Percentiles rank a stretch among this genome's conserved stretches.
Conservation (phyloP, 768 basidiomycete species). For the Podaxis sp. region DNA sequence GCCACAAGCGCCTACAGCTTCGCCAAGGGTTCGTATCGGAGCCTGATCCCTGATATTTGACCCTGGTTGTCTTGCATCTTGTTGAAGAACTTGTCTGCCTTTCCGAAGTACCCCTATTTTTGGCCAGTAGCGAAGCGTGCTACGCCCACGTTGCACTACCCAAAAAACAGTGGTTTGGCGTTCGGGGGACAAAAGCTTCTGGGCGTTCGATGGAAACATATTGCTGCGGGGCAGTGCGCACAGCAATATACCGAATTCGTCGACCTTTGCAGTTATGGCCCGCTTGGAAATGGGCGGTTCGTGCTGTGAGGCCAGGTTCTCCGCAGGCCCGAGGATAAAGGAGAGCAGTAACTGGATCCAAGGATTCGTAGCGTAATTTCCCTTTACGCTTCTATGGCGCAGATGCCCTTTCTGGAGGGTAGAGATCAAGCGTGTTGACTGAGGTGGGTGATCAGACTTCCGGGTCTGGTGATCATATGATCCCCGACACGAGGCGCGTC, state of each 20-base stretch:
- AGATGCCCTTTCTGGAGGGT: background rate
- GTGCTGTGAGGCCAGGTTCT: background rate
- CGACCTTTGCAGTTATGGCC: background rate
- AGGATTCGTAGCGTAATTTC: background rate
- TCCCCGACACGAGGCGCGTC: slow-evolving; percentile 1
- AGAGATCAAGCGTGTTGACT: background rate
- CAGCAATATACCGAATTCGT: background rate
- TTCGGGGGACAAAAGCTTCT: background rate
- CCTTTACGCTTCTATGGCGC: background rate
- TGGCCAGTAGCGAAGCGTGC: background rate
- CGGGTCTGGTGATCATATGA: slow-evolving; percentile 6
- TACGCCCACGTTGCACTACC: background rate
- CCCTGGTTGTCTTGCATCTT: slow-evolving; percentile 6
- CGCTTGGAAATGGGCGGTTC: slow-evolving; percentile 6
- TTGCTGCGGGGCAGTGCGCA: background rate
- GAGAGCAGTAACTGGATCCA: background rate
- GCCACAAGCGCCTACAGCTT: background rate
- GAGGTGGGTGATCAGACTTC: background rate
- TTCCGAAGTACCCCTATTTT: background rate
- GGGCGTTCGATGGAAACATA: background rate
- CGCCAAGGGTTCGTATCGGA: background rate
- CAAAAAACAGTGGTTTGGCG: background rate
- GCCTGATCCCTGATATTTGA: background rate
- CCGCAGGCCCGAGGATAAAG: slow-evolving; percentile 6
- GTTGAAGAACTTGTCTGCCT: background rate